A percentile compares a stretch with the other conserved stretches of the same genome.
Evolutionary conservation across 2,329 filamentous ascomycete genomes (phyloP).

Genomic region (Scedosporium aurantiacum): DNA sequence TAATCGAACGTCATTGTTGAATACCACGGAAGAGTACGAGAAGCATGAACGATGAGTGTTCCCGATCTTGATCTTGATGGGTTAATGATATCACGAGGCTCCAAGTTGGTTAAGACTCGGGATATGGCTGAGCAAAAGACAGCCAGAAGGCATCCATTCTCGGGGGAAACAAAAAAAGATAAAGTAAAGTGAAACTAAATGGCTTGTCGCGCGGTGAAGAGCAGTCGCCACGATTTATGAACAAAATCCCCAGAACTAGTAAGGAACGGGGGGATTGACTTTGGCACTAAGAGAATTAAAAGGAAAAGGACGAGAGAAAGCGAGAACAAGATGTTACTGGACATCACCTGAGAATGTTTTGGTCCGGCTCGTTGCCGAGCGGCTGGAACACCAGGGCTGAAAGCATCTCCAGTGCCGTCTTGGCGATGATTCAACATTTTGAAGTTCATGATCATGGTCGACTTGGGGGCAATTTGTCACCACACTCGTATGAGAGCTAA

Average conservation of each 20-base stretch:
- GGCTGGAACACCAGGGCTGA: not conserved
- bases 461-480: not conserved
- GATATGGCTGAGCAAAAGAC: too few species aligned
- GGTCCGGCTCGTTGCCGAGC: not conserved
- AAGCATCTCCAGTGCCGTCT: too few species aligned
- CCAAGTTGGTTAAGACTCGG: too few species aligned
- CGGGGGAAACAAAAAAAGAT: too few species aligned
- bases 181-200: too few species aligned
- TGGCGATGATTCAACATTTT: not conserved
- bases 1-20: too few species aligned
- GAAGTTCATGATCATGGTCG: not conserved
- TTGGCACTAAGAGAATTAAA: not conserved
- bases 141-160: too few species aligned
- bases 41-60: too few species aligned
- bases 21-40: too few species aligned
- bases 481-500: not conserved
- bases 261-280: not conserved
- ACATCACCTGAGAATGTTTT: not conserved
- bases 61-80: too few species aligned
- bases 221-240: not conserved
- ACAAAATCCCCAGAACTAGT: not conserved
- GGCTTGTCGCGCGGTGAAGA: not conserved
- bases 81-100: too few species aligned
- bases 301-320: not conserved
- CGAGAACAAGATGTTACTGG: not conserved